Percentiles rank a stretch among this genome's conserved stretches.
These are phyloP conservation scores for Insectozyma bohioensis DNA, from an alignment of 1,139 yeast genomes.

Conservation along the genomic window DNA sequence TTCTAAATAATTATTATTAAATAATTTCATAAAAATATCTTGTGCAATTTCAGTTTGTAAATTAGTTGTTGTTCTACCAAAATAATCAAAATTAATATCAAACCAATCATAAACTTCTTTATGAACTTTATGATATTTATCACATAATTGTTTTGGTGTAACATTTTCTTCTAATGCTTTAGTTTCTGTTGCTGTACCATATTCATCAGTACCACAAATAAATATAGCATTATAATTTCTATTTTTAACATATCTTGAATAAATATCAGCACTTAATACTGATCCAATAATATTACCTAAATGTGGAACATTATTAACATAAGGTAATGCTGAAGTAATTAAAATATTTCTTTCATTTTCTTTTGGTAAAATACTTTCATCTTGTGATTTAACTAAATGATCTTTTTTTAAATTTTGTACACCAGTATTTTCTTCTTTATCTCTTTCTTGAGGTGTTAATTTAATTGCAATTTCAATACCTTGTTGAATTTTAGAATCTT, in stretches of 20 bases:
- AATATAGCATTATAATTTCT: conserved; percentile 85
- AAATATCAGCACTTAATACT: conserved; percentile 92
- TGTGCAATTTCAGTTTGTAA: conserved; percentile 95
- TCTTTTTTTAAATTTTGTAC: conserved; percentile 45
- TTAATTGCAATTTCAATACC: conserved; percentile 40
- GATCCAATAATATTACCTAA: conserved; percentile 96
- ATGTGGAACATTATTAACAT: conserved; percentile 97
- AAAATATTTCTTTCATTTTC: conserved; percentile 74
- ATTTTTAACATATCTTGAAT: conserved; percentile 84
- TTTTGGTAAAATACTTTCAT: conserved; percentile 51
- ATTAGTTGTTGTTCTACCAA: conserved; percentile 94
- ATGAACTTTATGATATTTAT: conserved; percentile 84
- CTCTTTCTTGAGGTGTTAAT: conserved; percentile 44
- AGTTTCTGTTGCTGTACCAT: conserved; percentile 99
- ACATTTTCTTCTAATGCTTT: conserved; percentile 93
- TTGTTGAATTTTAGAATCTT: conserved; percentile 32
- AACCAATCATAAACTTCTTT: conserved; percentile 95
- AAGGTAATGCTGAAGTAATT: conserved; percentile 94
- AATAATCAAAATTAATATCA: conserved; percentile 88
- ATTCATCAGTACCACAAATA: conserved; percentile 97
- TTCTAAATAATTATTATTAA: conserved; percentile 75
- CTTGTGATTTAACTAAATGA: conserved; percentile 36
- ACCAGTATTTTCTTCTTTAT: conserved; percentile 58
- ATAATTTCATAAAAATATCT: conserved; percentile 76
- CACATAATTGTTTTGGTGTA: conserved; percentile 85